Evolutionary conservation across 768 basidiomycete species (phyloP).

Genomic region (Postia placenta): DNA sequence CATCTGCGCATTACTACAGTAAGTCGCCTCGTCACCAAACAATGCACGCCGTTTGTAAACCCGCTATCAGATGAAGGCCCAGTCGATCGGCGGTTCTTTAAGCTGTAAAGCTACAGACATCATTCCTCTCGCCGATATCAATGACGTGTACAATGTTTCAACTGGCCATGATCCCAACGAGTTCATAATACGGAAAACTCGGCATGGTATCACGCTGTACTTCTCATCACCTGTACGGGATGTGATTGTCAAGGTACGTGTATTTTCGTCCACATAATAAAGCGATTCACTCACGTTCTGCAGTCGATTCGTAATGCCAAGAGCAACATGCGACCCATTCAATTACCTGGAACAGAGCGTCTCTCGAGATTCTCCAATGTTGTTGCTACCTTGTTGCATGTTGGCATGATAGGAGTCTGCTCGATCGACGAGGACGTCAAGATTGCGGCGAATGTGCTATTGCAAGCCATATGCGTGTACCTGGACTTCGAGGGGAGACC

Average conservation of each 20-base stretch:
- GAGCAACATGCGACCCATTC: conserved; percentile 53
- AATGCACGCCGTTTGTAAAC: background rate
- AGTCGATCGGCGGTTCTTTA: conserved; percentile 59
- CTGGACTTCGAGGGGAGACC: conserved; percentile 73
- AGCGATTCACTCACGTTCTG: background rate
- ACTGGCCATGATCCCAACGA: conserved; percentile 73
- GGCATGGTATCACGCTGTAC: conserved; percentile 67
- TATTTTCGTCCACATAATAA: background rate
- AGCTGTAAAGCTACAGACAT: conserved; percentile 80
- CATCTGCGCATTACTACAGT: conserved; percentile 78
- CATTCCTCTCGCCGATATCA: conserved; percentile 72
- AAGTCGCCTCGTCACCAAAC: conserved; percentile 20
- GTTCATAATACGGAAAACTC: conserved; percentile 73
- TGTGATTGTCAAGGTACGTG: conserved; percentile 60
- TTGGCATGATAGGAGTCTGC: conserved; percentile 76
- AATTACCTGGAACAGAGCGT: conserved; percentile 49
- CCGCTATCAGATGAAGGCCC: conserved; percentile 53
- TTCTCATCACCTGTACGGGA: conserved; percentile 71
- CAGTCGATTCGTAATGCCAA: conserved; percentile 77
- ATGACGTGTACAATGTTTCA: conserved; percentile 80
- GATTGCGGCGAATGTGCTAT: conserved; percentile 70
- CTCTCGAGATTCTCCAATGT: conserved; percentile 79
- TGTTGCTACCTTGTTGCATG: conserved; percentile 80
- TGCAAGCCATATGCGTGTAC: conserved; percentile 70
- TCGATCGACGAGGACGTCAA: conserved; percentile 73